Percentiles rank a stretch among this genome's conserved stretches.
Evolutionary conservation across 441 rosid species (phyloP).

Genomic region (Syzygium malaccense): DNA sequence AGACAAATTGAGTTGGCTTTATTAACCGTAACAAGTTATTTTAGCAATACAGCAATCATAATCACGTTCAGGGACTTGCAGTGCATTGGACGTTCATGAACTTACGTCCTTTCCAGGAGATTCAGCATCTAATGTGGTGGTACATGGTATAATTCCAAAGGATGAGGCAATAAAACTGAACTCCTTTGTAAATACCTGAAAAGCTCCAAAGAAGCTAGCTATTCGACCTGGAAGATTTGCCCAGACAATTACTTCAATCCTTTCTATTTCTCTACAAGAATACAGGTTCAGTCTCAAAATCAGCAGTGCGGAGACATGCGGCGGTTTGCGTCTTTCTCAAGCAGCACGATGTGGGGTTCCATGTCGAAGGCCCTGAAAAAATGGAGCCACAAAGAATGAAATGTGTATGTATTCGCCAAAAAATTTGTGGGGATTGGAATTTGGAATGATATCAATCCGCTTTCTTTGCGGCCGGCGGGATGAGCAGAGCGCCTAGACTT

Average conservation of each 20-base stretch:
- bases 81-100: neutral
- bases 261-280: neutral
- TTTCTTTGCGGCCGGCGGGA: neutral
- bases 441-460: neutral
- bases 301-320: neutral
- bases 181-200: neutral
- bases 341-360: neutral
- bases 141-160: neutral
- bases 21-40: neutral
- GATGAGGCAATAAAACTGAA: neutral
- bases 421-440: neutral
- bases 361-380: neutral
- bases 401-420: neutral
- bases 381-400: neutral
- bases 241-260: neutral
- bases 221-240: neutral
- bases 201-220: neutral
- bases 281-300: neutral
- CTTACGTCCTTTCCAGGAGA: neutral
- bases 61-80: neutral
- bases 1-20: neutral
- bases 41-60: neutral
- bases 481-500: neutral
- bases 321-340: neutral
- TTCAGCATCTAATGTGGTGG: fast-evolving